Conservation (phyloP, 2,329 filamentous ascomycete genomes). For the Aspergillus felis region DNA sequence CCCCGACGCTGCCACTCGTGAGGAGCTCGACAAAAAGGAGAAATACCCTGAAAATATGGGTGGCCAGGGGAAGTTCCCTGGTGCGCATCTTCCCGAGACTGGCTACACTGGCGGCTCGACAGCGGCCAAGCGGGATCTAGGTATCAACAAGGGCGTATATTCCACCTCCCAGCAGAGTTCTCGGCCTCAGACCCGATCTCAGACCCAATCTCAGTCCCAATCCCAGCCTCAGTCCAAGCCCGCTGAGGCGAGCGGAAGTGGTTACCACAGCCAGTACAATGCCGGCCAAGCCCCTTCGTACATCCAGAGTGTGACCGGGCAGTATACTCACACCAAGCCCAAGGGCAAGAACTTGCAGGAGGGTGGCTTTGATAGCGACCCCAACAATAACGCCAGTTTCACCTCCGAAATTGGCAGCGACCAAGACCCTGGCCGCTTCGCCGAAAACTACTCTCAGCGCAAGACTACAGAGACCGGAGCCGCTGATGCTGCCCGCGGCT, state of each 20-base stretch:
- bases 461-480: constrained; percentile 24
- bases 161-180: constrained; percentile 13
- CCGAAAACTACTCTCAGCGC: constrained; percentile 36
- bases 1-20: constrained; percentile 43
- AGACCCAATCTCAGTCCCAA: background rate
- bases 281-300: constrained; percentile 37
- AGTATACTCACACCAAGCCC: constrained; percentile 39
- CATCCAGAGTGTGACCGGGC: constrained; percentile 30
- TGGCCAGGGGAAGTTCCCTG: constrained; percentile 37
- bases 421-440: constrained; percentile 53
- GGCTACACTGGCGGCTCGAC: constrained; percentile 35
- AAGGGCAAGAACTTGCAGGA: constrained; percentile 52
- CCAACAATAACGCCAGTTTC: constrained; percentile 49
- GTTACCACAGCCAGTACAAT: constrained; percentile 23
- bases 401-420: constrained; percentile 50
- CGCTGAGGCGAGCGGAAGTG: constrained; percentile 21
- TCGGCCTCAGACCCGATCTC: background rate
- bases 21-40: constrained; percentile 41
- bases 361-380: constrained; percentile 41
- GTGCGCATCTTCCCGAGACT: constrained; percentile 28
- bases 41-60: constrained; percentile 39
- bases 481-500: constrained; percentile 20
- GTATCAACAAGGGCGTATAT: constrained; percentile 21
- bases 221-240: background rate
- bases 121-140: constrained; percentile 28